phyloP scores from a whole-genome alignment of 2,329 filamentous ascomycete species.

The Fusarium proliferatum region DNA sequence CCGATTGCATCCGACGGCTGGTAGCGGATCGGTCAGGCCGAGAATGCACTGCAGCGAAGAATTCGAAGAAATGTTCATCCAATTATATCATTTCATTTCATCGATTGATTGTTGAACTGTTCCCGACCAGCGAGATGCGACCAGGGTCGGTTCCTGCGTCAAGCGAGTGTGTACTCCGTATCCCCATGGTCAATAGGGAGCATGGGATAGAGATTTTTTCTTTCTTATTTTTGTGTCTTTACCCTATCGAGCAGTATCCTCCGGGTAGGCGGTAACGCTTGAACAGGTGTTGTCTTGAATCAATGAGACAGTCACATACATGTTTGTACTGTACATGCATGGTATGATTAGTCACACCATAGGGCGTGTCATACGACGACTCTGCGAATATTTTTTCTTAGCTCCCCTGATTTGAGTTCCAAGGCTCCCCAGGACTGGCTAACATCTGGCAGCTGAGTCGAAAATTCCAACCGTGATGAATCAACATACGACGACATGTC shows the following conservation, averaged over 20 bases:
- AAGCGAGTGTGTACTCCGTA: slow-evolving; percentile 8
- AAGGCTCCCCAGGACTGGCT: background rate
- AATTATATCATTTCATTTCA: slow-evolving; percentile 19
- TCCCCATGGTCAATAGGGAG: background rate
- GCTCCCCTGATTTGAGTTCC: slow-evolving; percentile 5
- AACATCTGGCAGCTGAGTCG: slow-evolving; percentile 15
- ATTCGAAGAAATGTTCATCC: slow-evolving; percentile 10
- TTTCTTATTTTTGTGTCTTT: background rate
- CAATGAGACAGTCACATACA: slow-evolving; percentile 4
- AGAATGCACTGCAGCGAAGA: slow-evolving; percentile 27
- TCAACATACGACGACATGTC: slow-evolving; percentile 30
- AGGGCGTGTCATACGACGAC: slow-evolving; percentile 38
- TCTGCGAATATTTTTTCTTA: slow-evolving; percentile 16
- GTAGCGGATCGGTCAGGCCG: slow-evolving; percentile 42
- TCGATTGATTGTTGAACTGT: slow-evolving; percentile 7
- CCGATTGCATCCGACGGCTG: slow-evolving; percentile 33
- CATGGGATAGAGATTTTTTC: slow-evolving; percentile 17
- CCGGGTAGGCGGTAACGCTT: slow-evolving; percentile 10
- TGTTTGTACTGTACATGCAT: slow-evolving; percentile 5
- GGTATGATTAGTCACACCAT: slow-evolving; percentile 40
- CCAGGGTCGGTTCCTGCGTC: slow-evolving; percentile 33
- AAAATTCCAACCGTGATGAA: slow-evolving; percentile 4
- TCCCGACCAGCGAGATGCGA: slow-evolving; percentile 7
- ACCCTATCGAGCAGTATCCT: slow-evolving; percentile 23
- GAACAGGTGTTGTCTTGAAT: slow-evolving; percentile 13